phyloP scores from a whole-genome alignment of 345 rosid genomes.

The Bretschneidera sinensis region DNA sequence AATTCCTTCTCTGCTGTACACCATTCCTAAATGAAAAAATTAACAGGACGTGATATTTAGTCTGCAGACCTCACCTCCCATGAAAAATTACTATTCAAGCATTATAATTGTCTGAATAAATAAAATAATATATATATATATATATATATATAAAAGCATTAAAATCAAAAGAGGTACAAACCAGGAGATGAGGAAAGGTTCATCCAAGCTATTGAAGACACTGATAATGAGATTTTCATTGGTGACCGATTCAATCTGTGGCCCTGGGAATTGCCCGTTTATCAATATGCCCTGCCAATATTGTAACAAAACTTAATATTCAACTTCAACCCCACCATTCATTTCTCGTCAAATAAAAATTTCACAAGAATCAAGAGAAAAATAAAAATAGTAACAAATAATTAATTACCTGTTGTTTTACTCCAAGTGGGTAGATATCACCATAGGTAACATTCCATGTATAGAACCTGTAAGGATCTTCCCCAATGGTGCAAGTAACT shows the following conservation, averaged over 20 bases:
- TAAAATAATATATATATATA: no score
- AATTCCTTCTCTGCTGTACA: slow-evolving; percentile 73
- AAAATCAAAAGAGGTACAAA: slow-evolving; percentile 34
- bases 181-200: slow-evolving; percentile 90
- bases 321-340: background rate
- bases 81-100: no score
- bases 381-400: no score
- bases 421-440: slow-evolving; percentile 66
- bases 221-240: slow-evolving; percentile 81
- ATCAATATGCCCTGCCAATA: slow-evolving; percentile 83
- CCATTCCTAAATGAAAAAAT: slow-evolving; percentile 51
- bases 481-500: slow-evolving; percentile 34
- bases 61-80: no score
- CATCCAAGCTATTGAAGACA: slow-evolving; percentile 84
- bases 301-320: no score
- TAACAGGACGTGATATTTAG: no score
- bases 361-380: background rate
- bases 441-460: slow-evolving; percentile 68
- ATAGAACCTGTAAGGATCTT: slow-evolving; percentile 58
- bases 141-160: no score
- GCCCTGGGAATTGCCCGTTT: slow-evolving; percentile 94
- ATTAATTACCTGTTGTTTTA: slow-evolving; percentile 61
- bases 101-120: no score
- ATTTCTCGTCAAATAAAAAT: no score
- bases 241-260: slow-evolving; percentile 72